Percentiles rank a stretch among this genome's conserved stretches.
phyloP scores from a whole-genome alignment of 495 filamentous ascomycete genomes.

The Sordaria brevicollis region DNA sequence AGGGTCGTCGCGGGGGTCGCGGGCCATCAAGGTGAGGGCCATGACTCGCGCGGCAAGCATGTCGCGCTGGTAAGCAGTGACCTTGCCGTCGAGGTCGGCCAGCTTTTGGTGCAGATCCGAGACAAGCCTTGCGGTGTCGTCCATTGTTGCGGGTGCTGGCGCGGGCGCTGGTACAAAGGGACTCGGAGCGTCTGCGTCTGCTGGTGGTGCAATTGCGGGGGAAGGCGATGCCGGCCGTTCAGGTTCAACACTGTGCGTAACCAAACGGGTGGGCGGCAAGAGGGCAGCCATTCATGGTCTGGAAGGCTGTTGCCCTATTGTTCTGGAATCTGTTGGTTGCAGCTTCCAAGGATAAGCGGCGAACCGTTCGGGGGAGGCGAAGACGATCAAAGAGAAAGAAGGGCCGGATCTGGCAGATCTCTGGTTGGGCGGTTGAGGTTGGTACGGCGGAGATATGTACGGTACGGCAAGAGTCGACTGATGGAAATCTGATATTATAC shows the following conservation, averaged over 20 bases:
- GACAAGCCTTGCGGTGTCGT: slow-evolving; percentile 36
- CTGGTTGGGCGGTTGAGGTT: not conserved
- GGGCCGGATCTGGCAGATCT: not conserved
- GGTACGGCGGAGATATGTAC: too few species aligned
- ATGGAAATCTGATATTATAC: not conserved
- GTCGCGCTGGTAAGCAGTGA: slow-evolving; percentile 38
- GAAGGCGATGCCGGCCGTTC: slow-evolving; percentile 2
- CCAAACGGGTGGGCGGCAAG: slow-evolving; percentile 6
- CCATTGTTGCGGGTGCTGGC: slow-evolving; percentile 24
- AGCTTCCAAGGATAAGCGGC: not conserved
- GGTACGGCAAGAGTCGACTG: not conserved
- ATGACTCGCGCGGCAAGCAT: slow-evolving; percentile 36
- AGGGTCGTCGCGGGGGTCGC: not conserved
- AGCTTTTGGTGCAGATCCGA: slow-evolving; percentile 41
- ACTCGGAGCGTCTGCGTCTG: not conserved
- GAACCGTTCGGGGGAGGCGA: not conserved
- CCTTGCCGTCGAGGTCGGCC: slow-evolving; percentile 37
- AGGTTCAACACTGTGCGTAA: slow-evolving; percentile 12
- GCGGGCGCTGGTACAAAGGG: slow-evolving; percentile 1
- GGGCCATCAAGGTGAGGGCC: slow-evolving; percentile 21
- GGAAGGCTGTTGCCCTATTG: not conserved
- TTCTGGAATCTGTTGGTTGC: not conserved
- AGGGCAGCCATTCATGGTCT: slow-evolving; percentile 11
- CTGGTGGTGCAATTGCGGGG: not conserved
- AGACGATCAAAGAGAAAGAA: not conserved